These are phyloP conservation scores for Trichoderma sp. DNA, from an alignment of 2,329 filamentous ascomycete genomes.

Conservation along the genomic window DNA sequence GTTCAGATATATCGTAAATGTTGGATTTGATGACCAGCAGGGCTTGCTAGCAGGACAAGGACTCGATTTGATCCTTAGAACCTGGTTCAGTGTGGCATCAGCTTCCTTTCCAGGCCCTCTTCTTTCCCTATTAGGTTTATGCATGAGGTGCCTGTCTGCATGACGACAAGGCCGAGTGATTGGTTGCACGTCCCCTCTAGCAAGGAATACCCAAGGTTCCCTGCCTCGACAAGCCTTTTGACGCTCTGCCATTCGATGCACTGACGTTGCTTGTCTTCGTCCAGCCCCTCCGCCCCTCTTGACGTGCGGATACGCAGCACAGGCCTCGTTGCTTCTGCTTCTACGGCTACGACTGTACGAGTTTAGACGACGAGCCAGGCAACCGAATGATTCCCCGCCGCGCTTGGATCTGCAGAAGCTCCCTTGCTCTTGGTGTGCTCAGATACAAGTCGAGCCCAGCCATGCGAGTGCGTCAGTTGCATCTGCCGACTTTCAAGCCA, in stretches of 20 bases:
- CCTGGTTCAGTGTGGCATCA: not conserved
- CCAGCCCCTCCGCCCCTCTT: not conserved
- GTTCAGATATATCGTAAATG: not conserved
- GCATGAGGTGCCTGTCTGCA: slow-evolving; percentile 12
- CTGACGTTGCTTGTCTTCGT: not conserved
- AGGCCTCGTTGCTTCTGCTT: not conserved
- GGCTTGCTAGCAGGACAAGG: not conserved
- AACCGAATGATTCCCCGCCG: slow-evolving; percentile 13
- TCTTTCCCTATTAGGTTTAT: slow-evolving; percentile 8
- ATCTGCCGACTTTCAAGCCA: slow-evolving; percentile 6
- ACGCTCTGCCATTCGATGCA: not conserved
- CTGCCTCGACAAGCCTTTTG: not conserved
- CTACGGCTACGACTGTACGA: not conserved
- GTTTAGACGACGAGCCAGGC: not conserved
- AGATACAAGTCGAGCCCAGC: not conserved
- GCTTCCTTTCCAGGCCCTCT: slow-evolving; percentile 6
- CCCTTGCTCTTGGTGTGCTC: not conserved
- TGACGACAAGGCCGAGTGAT: not conserved
- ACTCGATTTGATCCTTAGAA: not conserved
- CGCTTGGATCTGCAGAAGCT: slow-evolving; percentile 18
- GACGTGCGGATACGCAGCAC: slow-evolving; percentile 7
- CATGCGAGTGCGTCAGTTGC: not conserved
- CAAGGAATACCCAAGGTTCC: not conserved
- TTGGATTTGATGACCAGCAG: not conserved
- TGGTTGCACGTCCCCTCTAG: not conserved